These are phyloP conservation scores for Moniliophthora roreri DNA, from an alignment of 1,284 basidiomycete species.

Conservation along the genomic window DNA sequence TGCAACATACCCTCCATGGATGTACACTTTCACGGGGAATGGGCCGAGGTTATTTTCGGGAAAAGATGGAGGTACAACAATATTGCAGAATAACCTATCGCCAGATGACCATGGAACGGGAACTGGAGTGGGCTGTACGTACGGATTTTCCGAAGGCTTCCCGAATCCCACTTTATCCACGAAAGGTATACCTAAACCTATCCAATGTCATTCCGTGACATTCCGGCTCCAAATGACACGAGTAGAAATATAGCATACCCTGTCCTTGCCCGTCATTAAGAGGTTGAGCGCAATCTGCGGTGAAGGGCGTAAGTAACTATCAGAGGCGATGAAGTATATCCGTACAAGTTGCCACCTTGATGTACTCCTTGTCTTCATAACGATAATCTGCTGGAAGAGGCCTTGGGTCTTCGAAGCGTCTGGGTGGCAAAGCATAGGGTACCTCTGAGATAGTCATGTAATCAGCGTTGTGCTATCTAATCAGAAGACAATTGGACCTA, in stretches of 20 bases:
- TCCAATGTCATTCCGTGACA: neutral
- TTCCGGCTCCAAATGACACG: neutral
- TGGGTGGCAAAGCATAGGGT: conserved; percentile 67
- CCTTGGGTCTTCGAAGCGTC: conserved; percentile 61
- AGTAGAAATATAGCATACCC: conserved; percentile 29
- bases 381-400: conserved; percentile 50
- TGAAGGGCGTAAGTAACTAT: neutral
- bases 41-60: conserved; percentile 33
- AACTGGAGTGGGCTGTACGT: conserved; percentile 9
- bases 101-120: conserved; percentile 7
- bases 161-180: conserved; percentile 65
- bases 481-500: conserved; percentile 40
- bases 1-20: conserved; percentile 63
- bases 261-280: conserved; percentile 61
- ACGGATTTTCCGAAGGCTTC: conserved; percentile 71
- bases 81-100: conserved; percentile 64
- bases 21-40: conserved; percentile 73
- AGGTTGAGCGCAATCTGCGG: conserved; percentile 58
- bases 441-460: conserved; percentile 48
- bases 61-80: conserved; percentile 62
- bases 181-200: conserved; percentile 37
- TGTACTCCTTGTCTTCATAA: conserved; percentile 61
- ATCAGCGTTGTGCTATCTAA: neutral
- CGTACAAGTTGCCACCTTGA: conserved; percentile 59
- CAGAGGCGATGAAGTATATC: conserved; percentile 8